A percentile compares a stretch with the other conserved stretches of the same genome.
These are phyloP conservation scores for Mortierella sp. DNA, from an alignment of 371 early-diverging fungal genomes.

Conservation along the genomic window DNA sequence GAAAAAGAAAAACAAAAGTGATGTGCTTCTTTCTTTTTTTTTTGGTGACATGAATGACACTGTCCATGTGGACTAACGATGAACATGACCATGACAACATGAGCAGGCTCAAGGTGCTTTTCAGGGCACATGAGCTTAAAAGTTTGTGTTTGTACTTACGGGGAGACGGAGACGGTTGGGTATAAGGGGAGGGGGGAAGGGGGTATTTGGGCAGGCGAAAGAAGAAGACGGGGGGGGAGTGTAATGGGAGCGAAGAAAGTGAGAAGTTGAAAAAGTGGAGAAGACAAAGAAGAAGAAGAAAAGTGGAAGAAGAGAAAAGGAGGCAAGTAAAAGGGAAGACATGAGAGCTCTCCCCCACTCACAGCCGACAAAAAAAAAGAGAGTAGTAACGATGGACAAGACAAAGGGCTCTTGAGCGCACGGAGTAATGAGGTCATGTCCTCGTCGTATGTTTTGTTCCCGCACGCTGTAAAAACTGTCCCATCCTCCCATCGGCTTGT, in stretches of 20 bases:
- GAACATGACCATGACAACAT: not conserved
- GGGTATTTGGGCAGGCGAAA: not conserved
- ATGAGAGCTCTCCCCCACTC: not conserved
- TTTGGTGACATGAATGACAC: not conserved
- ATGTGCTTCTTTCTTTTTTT: not conserved
- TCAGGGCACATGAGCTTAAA: not conserved
- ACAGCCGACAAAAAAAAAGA: not conserved
- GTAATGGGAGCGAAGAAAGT: not conserved
- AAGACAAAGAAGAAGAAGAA: not conserved
- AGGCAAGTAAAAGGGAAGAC: not conserved
- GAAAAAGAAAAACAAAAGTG: not conserved
- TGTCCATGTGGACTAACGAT: not conserved
- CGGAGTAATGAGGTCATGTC: not conserved
- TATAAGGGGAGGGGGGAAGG: slow-evolving; percentile 9
- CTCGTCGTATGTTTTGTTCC: not conserved
- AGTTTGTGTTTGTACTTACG: slow-evolving; percentile 4
- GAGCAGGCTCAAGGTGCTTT: not conserved
- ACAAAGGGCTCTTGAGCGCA: not conserved
- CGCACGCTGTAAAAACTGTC: not conserved
- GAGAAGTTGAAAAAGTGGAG: not conserved
- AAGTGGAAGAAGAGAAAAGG: not conserved
- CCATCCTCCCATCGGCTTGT: not conserved
- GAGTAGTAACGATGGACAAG: not conserved
- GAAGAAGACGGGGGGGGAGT: not conserved
- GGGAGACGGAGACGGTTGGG: slow-evolving; percentile 5